Percentiles rank a stretch among this genome's conserved stretches.
Conservation (phyloP, 768 basidiomycete species). For the Coprinopsis cinerea region DNA sequence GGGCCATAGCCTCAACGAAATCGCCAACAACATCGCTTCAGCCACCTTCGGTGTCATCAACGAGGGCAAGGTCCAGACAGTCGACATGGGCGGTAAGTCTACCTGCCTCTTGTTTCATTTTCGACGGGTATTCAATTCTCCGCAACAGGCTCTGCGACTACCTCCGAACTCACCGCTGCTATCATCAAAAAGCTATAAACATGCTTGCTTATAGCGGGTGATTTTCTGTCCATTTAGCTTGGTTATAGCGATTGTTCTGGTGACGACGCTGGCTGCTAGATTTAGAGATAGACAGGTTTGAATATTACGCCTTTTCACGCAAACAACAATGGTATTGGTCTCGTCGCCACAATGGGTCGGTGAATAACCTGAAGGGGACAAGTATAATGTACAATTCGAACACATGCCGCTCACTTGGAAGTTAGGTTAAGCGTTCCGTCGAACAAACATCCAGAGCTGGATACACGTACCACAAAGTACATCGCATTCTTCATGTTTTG, state of each 20-base stretch:
- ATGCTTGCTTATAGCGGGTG: too few relatives aligned
- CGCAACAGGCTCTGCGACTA: constrained; percentile 70
- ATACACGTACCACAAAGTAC: constrained; percentile 49
- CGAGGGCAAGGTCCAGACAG: constrained; percentile 81
- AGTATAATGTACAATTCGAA: too few relatives aligned
- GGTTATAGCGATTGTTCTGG: too few relatives aligned
- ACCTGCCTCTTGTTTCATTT: neutral
- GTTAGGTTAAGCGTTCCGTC: too few relatives aligned
- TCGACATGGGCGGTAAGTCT: constrained; percentile 88
- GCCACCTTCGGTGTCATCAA: constrained; percentile 93
- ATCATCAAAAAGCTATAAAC: constrained; percentile 71
- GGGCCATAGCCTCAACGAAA: constrained; percentile 65
- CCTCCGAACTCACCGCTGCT: constrained; percentile 91
- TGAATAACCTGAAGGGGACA: too few relatives aligned
- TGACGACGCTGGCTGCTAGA: too few relatives aligned
- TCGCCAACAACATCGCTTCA: constrained; percentile 89
- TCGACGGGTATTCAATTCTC: constrained; percentile 8
- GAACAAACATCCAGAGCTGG: neutral
- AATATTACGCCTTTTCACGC: too few relatives aligned
- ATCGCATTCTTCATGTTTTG: constrained; percentile 42
- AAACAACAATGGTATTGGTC: too few relatives aligned
- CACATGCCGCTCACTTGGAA: too few relatives aligned
- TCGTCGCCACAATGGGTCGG: too few relatives aligned
- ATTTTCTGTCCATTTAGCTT: too few relatives aligned
- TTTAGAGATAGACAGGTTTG: too few relatives aligned